phyloP scores from a whole-genome alignment of 1,284 basidiomycete genomes.

The Sanghuangporus baumii region DNA sequence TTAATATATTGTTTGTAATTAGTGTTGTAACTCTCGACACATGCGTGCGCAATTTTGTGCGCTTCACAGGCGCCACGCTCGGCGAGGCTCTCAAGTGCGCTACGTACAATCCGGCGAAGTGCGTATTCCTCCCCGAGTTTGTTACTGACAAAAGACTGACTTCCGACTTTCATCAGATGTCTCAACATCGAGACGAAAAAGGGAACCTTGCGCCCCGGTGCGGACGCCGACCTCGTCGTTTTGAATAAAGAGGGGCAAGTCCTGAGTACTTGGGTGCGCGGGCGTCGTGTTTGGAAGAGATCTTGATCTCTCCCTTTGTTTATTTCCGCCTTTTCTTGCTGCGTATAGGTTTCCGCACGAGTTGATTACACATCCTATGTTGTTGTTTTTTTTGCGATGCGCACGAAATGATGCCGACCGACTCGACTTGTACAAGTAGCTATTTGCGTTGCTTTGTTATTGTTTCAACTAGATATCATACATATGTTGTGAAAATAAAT shows the following conservation, averaged over 20 bases:
- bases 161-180: conserved; percentile 38
- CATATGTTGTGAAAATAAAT: neutral
- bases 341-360: neutral
- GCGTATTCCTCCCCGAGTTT: conserved; percentile 21
- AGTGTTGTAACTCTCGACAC: conserved; percentile 79
- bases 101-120: conserved; percentile 78
- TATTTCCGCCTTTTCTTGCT: neutral
- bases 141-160: neutral
- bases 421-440: neutral
- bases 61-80: conserved; percentile 77
- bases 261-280: conserved; percentile 76
- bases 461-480: neutral
- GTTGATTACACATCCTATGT: too few relatives aligned
- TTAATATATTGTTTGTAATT: neutral
- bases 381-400: too few relatives aligned
- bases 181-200: conserved; percentile 75
- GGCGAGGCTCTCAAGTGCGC: conserved; percentile 82
- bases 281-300: conserved; percentile 60
- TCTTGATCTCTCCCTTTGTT: neutral
- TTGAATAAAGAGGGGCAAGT: conserved; percentile 66
- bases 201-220: conserved; percentile 73
- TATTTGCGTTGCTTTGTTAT: neutral
- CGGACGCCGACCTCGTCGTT: conserved; percentile 80
- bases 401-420: too few relatives aligned
- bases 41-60: conserved; percentile 79